Evolutionary conservation across 148 eudicot species (phyloP).

Genomic region (Arbutus unedo): DNA sequence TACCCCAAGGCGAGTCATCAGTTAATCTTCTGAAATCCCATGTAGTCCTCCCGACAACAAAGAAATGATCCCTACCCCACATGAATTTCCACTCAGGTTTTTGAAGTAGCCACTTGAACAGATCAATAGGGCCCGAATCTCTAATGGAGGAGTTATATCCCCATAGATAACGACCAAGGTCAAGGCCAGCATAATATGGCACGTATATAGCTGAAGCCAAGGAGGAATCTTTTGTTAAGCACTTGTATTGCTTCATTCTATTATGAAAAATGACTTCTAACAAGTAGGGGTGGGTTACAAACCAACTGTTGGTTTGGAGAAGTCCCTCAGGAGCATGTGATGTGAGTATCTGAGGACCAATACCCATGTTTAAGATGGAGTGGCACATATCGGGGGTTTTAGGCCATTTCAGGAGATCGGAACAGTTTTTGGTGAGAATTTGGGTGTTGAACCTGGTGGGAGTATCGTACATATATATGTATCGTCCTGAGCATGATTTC

Average conservation of each 20-base stretch:
- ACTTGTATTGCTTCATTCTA: constrained; percentile 43
- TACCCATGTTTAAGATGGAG: not conserved
- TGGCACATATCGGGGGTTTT: constrained; percentile 30
- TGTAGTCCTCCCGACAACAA: constrained; percentile 20
- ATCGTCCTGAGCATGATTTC: constrained; percentile 29
- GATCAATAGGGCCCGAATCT: too few species aligned
- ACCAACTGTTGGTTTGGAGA: constrained; percentile 31
- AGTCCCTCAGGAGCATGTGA: constrained; percentile 34
- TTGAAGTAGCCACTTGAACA: constrained; percentile 24
- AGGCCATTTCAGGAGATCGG: constrained; percentile 23
- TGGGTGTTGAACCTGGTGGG: constrained; percentile 29
- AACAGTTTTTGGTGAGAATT: constrained; percentile 14
- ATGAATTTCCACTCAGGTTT: constrained; percentile 34
- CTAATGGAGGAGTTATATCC: too few species aligned
- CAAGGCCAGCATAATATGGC: constrained; percentile 43
- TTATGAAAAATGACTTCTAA: not conserved
- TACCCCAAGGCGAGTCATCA: constrained; percentile 32
- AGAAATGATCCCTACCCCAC: constrained; percentile 37
- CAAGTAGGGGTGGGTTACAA: constrained; percentile 16
- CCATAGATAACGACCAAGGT: constrained; percentile 20
- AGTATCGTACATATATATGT: constrained; percentile 37
- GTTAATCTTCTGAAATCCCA: constrained; percentile 31
- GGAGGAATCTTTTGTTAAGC: constrained; percentile 30
- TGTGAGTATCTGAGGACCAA: not conserved
- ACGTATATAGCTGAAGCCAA: constrained; percentile 38